Base-by-base conservation (phyloP, 495 filamentous ascomycete genomes). In the Astrothelium macrocarpum region DNA sequence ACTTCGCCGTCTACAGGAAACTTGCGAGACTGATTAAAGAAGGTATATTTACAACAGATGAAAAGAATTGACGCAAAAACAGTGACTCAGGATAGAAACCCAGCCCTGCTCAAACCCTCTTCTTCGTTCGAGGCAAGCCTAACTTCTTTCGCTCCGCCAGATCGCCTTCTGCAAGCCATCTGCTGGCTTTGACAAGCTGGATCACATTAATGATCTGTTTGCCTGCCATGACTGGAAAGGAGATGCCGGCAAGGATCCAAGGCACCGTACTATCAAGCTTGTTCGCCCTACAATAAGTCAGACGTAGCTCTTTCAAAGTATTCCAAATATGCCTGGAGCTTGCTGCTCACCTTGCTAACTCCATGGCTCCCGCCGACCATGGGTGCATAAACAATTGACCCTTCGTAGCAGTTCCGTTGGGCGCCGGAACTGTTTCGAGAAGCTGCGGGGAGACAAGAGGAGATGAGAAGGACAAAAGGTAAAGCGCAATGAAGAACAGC, bases 181-280 rank as follows among this genome's bases (percentile, higher is more conserved):
- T 84, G 75, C 89, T 88, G 11, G 95, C 95, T 77, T 96, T 95
- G 71, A 96, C 85, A 61, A 99, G 80, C 77, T 99, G 95, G 49
- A 97, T 80, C 39, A 97, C 82, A 71, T 97, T 97, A 78, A 97
- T 88, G 64, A 89, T 81, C 73, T 99, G 94, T 81, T 99, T 99
- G 64, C 84, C 79, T 25, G 82, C 79, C 90, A 97, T 97, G 69
- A 96, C 79, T 4, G 92, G 94, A 67, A 85, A 84, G 62, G 87
- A 89, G 66, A 94, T 75, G n/a, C 80, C 82, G 39, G 90, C 89
- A 61, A 97, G 80, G 29, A 94, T 81, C 95, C 95, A 97, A 0
- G 95, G 95, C 76, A 82, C 83, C 53, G 77, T 82, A 73, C 82
- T 84, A 73, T 90, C 88, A 79, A 97, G 91, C 81, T 97, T 97